phyloP scores from a whole-genome alignment of 768 basidiomycete species.

The Mycena belliarum region DNA sequence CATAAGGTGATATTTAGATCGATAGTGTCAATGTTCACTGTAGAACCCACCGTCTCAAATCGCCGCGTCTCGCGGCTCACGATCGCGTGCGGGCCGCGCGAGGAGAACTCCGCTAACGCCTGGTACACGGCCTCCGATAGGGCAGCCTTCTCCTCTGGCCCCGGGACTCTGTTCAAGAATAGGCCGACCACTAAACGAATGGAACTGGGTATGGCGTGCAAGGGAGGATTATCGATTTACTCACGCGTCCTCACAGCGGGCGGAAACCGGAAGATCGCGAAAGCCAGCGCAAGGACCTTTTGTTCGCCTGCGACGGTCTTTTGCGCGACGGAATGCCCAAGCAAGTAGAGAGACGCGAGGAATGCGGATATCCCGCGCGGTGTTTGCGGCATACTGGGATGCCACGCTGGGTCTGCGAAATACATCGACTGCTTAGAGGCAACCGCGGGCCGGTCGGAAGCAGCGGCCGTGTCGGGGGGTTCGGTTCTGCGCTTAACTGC shows the following conservation, averaged over 20 bases:
- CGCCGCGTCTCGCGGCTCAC: slow-evolving; percentile 11
- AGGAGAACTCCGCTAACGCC: slow-evolving; percentile 23
- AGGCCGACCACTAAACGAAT: slow-evolving; percentile 23
- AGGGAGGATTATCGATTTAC: slow-evolving; percentile 4
- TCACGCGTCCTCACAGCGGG: slow-evolving; percentile 28
- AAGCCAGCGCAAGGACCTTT: slow-evolving; percentile 24
- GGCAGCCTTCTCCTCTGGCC: slow-evolving; percentile 26
- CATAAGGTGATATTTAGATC: neutral
- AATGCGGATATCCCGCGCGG: slow-evolving; percentile 31
- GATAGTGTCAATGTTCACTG: neutral
- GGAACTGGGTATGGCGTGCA: neutral
- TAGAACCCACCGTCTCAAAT: slow-evolving; percentile 21
- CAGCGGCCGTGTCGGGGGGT: neutral
- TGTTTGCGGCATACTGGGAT: slow-evolving; percentile 27
- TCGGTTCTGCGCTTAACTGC: slow-evolving; percentile 22
- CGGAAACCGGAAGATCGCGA: slow-evolving; percentile 26
- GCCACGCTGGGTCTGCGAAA: slow-evolving; percentile 23
- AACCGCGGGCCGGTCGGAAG: neutral
- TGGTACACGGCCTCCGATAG: slow-evolving; percentile 26
- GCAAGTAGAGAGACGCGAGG: slow-evolving; percentile 30
- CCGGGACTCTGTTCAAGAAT: slow-evolving; percentile 23
- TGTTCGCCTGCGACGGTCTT: slow-evolving; percentile 20
- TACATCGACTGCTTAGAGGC: slow-evolving; percentile 23
- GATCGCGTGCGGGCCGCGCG: slow-evolving; percentile 16
- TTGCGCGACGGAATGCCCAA: slow-evolving; percentile 23